phyloP scores from a whole-genome alignment of 129 eudicot genomes.

The Flaveria robusta region DNA sequence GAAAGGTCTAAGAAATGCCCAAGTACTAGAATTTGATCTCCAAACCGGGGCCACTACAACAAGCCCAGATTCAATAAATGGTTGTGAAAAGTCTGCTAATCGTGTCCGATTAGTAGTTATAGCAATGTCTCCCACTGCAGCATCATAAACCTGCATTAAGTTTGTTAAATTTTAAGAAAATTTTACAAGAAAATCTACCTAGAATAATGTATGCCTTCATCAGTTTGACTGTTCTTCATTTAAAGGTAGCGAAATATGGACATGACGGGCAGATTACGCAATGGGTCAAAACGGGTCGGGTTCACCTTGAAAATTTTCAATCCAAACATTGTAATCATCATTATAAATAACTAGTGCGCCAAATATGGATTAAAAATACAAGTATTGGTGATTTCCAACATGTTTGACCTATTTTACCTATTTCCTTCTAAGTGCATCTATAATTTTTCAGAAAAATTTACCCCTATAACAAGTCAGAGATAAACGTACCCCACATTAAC shows the following conservation, averaged over 20 bases:
- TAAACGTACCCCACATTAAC: background rate
- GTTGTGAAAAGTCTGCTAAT: constrained; percentile 63
- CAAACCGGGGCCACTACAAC: constrained; percentile 64
- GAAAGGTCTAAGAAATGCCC: constrained; percentile 63
- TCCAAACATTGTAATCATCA: background rate
- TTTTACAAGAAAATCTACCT: constrained; percentile 1
- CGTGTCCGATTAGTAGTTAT: constrained; percentile 58
- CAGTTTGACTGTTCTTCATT: background rate
- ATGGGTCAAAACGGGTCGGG: background rate
- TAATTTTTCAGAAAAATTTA: background rate
- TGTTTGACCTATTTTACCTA: background rate
- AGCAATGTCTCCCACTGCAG: constrained; percentile 59
- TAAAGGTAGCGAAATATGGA: background rate
- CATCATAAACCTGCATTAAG: constrained; percentile 53
- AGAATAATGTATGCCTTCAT: constrained; percentile 17
- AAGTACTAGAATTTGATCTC: constrained; percentile 42
- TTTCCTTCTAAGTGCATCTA: background rate
- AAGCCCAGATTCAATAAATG: constrained; percentile 66
- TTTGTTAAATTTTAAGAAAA: constrained; percentile 3
- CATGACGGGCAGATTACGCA: background rate
- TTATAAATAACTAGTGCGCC: background rate
- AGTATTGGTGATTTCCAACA: background rate
- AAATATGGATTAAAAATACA: constrained; percentile 1
- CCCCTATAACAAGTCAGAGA: background rate
- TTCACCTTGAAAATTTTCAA: background rate